phyloP scores from a whole-genome alignment of 768 basidiomycete species.

The Rhizopogon vinicolor region DNA sequence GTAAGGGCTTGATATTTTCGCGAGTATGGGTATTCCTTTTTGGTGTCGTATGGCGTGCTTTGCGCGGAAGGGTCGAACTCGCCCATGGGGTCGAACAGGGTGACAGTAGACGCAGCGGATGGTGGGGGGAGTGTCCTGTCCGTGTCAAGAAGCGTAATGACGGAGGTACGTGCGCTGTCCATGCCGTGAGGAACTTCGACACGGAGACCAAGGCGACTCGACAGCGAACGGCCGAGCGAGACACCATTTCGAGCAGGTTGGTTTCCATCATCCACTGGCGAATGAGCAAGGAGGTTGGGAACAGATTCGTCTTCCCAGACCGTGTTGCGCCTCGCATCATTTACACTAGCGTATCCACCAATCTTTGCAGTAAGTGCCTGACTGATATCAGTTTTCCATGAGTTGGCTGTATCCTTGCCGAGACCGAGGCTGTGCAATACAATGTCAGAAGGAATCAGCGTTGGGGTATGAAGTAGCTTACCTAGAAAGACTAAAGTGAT shows the following conservation, averaged over 20 bases:
- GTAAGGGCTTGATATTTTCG: slow-evolving; percentile 15
- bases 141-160: slow-evolving; percentile 34
- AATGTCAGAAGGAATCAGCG: slow-evolving; percentile 4
- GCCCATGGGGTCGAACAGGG: slow-evolving; percentile 46
- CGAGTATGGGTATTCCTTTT: slow-evolving; percentile 16
- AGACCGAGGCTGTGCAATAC: slow-evolving; percentile 48
- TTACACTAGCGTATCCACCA: slow-evolving; percentile 35
- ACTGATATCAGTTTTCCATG: slow-evolving; percentile 54
- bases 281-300: slow-evolving; percentile 28
- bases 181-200: slow-evolving; percentile 46
- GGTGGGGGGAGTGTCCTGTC: slow-evolving; percentile 32
- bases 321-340: slow-evolving; percentile 42
- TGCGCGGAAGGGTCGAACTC: slow-evolving; percentile 33
- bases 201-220: slow-evolving; percentile 43
- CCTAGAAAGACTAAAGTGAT: slow-evolving; percentile 69
- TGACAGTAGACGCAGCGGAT: slow-evolving; percentile 58
- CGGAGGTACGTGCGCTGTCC: slow-evolving; percentile 49
- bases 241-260: slow-evolving; percentile 12
- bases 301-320: slow-evolving; percentile 39
- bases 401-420: slow-evolving; percentile 52
- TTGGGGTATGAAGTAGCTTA: slow-evolving; percentile 22
- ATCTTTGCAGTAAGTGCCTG: slow-evolving; percentile 41
- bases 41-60: slow-evolving; percentile 58
- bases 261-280: slow-evolving; percentile 35
- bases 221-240: slow-evolving; percentile 31